phyloP scores from a whole-genome alignment of 2,329 filamentous ascomycete genomes.

The Acarospora socialis region DNA sequence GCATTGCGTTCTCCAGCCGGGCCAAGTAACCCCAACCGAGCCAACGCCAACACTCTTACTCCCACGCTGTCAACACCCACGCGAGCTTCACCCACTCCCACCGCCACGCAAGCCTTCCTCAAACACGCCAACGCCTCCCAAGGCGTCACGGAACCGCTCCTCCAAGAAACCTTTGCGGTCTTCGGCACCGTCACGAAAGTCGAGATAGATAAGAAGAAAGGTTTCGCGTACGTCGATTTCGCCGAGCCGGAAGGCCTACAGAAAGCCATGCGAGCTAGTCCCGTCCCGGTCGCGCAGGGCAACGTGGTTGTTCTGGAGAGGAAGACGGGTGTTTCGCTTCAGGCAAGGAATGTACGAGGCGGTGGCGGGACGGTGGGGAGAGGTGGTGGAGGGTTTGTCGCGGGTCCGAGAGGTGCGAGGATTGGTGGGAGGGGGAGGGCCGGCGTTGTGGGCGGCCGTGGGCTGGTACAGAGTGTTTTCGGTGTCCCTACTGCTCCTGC shows the following conservation, averaged over 20 bases:
- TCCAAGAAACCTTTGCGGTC: conserved; percentile 57
- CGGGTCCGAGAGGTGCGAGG: conserved; percentile 5
- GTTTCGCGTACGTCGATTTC: conserved; percentile 89
- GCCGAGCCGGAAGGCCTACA: conserved; percentile 54
- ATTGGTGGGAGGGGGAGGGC: background rate
- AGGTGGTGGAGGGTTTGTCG: conserved; percentile 8
- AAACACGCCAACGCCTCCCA: conserved; percentile 81
- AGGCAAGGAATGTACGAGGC: conserved; percentile 10
- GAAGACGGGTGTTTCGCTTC: conserved; percentile 38
- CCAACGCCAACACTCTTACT: conserved; percentile 14
- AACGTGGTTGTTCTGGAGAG: conserved; percentile 77
- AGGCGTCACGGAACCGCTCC: conserved; percentile 69
- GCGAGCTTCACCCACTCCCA: conserved; percentile 8
- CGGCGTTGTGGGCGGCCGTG: background rate
- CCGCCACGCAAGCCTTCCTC: conserved; percentile 40
- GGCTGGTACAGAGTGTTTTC: too few species aligned
- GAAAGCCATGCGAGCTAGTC: conserved; percentile 70
- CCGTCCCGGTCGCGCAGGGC: conserved; percentile 68
- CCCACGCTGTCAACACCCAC: conserved; percentile 6
- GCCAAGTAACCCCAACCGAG: conserved; percentile 11
- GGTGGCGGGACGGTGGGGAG: conserved; percentile 4
- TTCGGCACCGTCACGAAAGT: conserved; percentile 67
- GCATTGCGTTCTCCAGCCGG: too few species aligned
- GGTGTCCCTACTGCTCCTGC: background rate
- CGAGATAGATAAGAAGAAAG: conserved; percentile 89